Base-by-base conservation (phyloP, 2,329 filamentous ascomycete genomes). In the Fusarium sulawesiense region DNA sequence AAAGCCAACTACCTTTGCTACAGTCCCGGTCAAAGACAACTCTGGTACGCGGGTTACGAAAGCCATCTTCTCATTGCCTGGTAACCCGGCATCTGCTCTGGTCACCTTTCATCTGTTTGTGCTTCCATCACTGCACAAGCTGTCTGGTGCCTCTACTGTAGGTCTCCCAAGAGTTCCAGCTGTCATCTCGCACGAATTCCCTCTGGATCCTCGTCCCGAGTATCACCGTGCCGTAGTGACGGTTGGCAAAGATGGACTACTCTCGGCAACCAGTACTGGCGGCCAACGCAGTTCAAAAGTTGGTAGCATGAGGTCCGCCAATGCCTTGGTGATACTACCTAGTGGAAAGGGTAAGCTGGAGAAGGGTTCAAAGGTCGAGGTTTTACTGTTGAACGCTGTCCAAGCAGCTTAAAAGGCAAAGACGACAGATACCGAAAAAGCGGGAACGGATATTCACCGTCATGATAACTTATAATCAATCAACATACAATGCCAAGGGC, bases 1-100 rank as follows among this genome's bases (percentile, higher is more conserved):
- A 7, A 99, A 98, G 80, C 96, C 96, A 4, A 98, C 94, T 0
- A 99, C 96, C 0, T 99, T 99, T 79, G 96, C 96, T 4, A 98
- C 93, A 0, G 87, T 98, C 1, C 90, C 93, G 2, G 83, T 87
- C 41, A 90, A 90, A 78, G 83, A 88, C 63, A 86, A 87, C 66
- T 77, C 75, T 3, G 88, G 89, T 21, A 83, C 87, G 42, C 86
- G 89, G 47, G 80, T 88, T 25, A 83, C 82, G 3, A 94, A 92
- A 76, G 86, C 91, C 61, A 88, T 99, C 70, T 99, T 99, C 81
- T 93, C 93, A 0, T 85, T 99, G 0, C 96, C 96, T 0, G 96
- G 96, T 0, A 99, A 99, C 78, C 96, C 96, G 0, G 96, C 95
- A 3, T 96, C 92, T 4, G 95, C 96, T 1, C 86, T 98, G 4